These are phyloP conservation scores for Cordyceps militaris DNA, from an alignment of 2,329 filamentous ascomycete species.

Conservation along the genomic window DNA sequence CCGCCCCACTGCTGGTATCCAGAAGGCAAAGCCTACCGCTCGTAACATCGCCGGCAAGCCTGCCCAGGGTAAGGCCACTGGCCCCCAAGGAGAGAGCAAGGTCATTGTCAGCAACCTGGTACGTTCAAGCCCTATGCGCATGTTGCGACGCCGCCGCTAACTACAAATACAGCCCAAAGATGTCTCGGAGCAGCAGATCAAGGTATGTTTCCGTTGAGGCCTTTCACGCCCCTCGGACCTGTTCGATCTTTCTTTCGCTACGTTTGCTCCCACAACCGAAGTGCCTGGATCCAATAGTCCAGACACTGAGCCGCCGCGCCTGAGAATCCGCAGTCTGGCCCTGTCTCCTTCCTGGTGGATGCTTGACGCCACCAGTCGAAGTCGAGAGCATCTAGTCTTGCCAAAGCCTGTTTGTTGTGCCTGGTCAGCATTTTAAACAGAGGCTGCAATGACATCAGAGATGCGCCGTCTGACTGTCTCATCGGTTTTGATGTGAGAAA, in stretches of 20 bases:
- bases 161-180: constrained; percentile 67
- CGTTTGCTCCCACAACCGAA: constrained; percentile 28
- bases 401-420: constrained; percentile 23
- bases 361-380: constrained; percentile 3
- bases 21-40: constrained; percentile 63
- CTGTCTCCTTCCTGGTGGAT: constrained; percentile 17
- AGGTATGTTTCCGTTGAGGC: constrained; percentile 98
- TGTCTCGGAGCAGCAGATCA: constrained; percentile 94
- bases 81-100: constrained; percentile 72
- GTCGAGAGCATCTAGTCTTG: constrained; percentile 25
- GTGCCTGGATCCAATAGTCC: constrained; percentile 5
- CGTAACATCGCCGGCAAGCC: constrained; percentile 55
- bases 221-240: constrained; percentile 58
- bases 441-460: constrained; percentile 5
- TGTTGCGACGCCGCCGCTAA: constrained; percentile 36
- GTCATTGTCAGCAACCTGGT: constrained; percentile 98
- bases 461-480: constrained; percentile 11
- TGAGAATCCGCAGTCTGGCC: constrained; percentile 7
- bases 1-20: constrained; percentile 73
- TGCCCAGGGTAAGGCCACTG: constrained; percentile 56
- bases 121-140: constrained; percentile 33
- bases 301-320: constrained; percentile 5
- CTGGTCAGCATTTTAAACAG: constrained; percentile 44
- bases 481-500: constrained; percentile 14
- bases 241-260: constrained; percentile 51